phyloP scores from a whole-genome alignment of 495 filamentous ascomycete genomes.

The Daldinia grandis region DNA sequence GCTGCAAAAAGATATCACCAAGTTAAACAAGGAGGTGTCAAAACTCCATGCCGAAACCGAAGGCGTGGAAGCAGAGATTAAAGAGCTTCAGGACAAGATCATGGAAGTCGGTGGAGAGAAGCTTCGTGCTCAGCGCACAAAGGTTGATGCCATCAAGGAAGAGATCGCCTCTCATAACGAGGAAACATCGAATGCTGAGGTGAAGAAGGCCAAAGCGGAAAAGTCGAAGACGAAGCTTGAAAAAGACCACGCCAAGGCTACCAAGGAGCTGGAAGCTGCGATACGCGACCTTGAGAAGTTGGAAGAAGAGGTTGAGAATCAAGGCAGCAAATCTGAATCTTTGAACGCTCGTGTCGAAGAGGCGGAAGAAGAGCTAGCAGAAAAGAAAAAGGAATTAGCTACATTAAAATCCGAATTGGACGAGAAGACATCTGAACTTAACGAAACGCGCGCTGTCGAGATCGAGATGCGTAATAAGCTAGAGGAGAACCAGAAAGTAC shows the following conservation, averaged over 20 bases:
- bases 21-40: slow-evolving; percentile 78
- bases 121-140: slow-evolving; percentile 87
- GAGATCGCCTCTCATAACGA: slow-evolving; percentile 84
- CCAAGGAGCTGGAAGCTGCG: slow-evolving; percentile 77
- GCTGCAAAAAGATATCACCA: slow-evolving; percentile 78
- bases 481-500: slow-evolving; percentile 91
- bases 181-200: slow-evolving; percentile 82
- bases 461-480: slow-evolving; percentile 99
- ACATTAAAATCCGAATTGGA: slow-evolving; percentile 86
- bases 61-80: slow-evolving; percentile 90
- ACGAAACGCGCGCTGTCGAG: slow-evolving; percentile 87
- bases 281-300: slow-evolving; percentile 76
- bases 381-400: slow-evolving; percentile 81
- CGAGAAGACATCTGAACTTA: slow-evolving; percentile 83
- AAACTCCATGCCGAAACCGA: slow-evolving; percentile 82
- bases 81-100: slow-evolving; percentile 90
- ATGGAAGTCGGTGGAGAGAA: slow-evolving; percentile 97
- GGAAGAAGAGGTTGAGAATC: slow-evolving; percentile 77
- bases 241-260: slow-evolving; percentile 77
- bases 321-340: slow-evolving; percentile 75
- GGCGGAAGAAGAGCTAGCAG: slow-evolving; percentile 79
- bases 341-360: slow-evolving; percentile 81
- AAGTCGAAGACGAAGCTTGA: slow-evolving; percentile 89
- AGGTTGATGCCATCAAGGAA: slow-evolving; percentile 90
- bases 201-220: slow-evolving; percentile 86